Evolutionary conservation across 2,329 filamentous ascomycete genomes (phyloP), one percentile per base, ranked within the genome.

Genomic region (Botrytis sinoallii): DNA sequence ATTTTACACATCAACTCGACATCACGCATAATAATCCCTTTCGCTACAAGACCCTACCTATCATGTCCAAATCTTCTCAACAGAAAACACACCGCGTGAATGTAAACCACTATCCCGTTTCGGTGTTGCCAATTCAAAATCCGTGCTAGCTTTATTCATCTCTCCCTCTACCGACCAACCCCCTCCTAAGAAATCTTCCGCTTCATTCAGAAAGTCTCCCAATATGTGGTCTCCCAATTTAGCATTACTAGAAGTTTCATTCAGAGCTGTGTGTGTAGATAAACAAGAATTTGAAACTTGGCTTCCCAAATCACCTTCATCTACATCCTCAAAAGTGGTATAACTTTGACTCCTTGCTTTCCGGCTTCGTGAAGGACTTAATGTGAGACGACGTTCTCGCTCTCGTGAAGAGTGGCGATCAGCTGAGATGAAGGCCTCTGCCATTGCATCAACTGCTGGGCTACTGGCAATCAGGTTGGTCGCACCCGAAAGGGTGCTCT

Each of bases 381-480:
- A n/a, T n/a, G 52, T 55, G 7, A 29, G 32, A 4, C 38, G 64
- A 22, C 64, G 46, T 59, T 76, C 48, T 72, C 75, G 40, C 63
- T 78, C 74, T 74, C 71, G 22, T 38, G 74, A 74, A n/a, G 68
- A 68, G 32, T 78, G 72, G 12, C 74, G 72, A 75, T 88, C 86
- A 9, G 85, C 86, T n/a, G 82, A 79, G 42, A 84, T 79, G 74
- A 88, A 88, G 10, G 85, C 84, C 74, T 85, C 81, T 0, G 86
- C 86, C 84, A 87, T 87, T 10, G 85, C 86, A 72, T 81, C 82
- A 25, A 85, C 75, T 10, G 85, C 84, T 46, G 85, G 87, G 52
- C 80, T 81, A 76, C 79, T 76, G 2, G 74, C 32, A 14, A 73
- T 66, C 29, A 76, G 76, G 42, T 57, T 46, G 55, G 14, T 29